Base-by-base conservation (phyloP, 2,329 filamentous ascomycete genomes). In the Didymella pinodella region DNA sequence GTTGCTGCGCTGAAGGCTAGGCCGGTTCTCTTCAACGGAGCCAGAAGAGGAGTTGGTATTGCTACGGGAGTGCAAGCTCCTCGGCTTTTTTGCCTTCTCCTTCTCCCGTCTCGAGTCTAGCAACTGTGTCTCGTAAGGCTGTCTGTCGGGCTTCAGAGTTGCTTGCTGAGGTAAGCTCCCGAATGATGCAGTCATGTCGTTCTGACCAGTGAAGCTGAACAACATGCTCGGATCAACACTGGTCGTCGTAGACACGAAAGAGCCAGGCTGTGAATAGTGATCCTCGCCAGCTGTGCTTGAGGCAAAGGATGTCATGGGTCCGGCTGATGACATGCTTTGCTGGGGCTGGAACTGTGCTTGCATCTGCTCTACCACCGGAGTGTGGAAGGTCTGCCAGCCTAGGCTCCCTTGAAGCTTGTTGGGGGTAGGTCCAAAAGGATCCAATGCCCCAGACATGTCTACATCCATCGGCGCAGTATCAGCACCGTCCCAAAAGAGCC, bases 151-250 rank as follows among this genome's bases (percentile, higher is more conserved):
- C 10, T 66, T 46, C 20, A 63, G 57, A 20, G 34, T 61, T 7
- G 59, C 62, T 48, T 65, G 67, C 26, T 68, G 70, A 29, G 63
- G 64, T 43, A 72, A 66, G 16, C 47, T 69, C 31, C 66, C 67
- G 56, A 76, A 75, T 2, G 74, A 76, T 16, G 66, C 52, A 25
- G 62, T 58, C 43, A 70, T 64, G 16, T 70, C 67, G 36, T 71
- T 67, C 34, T 68, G 66, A 48, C 61, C 69, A 14, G 73, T 73
- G 53, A 80, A 80, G 62, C 79, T 80, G 59, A 80, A 78, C 3
- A 81, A 66, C 68, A 84, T 75, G 46, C 75, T 83, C 14, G 82
- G 82, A 62, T 84, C 77, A 10, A 84, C 81, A 29, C 77, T 76
- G 18, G 76, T 72, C 22, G 77, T 74, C 6, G 75, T 75, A 18